Evolutionary conservation across 441 rosid species (phyloP).

Genomic region (Erodium trifolium): DNA sequence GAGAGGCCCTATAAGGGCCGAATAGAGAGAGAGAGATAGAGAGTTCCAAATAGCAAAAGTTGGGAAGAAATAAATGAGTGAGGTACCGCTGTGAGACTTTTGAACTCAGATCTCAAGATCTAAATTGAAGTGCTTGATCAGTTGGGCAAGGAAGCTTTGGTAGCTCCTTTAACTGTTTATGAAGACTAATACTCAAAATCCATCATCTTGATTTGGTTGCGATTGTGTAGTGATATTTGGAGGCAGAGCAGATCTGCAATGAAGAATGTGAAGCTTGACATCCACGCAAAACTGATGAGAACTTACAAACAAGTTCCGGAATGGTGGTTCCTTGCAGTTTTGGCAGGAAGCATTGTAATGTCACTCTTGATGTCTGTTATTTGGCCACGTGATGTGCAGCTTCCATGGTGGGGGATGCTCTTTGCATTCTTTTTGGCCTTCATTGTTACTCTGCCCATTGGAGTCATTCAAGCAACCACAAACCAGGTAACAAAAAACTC

Average conservation of each 20-base stretch:
- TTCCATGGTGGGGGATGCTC: constrained; percentile 96
- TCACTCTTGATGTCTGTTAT: constrained; percentile 73
- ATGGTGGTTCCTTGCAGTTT: constrained; percentile 71
- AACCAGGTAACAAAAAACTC: constrained; percentile 55
- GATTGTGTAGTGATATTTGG: constrained; percentile 48
- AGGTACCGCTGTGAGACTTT: too few relatives aligned
- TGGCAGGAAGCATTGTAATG: constrained; percentile 48
- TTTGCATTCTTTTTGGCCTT: constrained; percentile 82
- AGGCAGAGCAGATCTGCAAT: constrained; percentile 50
- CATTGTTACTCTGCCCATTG: constrained; percentile 90
- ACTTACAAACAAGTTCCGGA: constrained; percentile 75
- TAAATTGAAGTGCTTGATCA: too few relatives aligned
- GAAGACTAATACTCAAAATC: background rate
- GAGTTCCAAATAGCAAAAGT: too few relatives aligned
- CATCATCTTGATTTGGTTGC: background rate
- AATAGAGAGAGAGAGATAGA: too few relatives aligned
- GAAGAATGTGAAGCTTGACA: constrained; percentile 49
- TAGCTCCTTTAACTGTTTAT: too few relatives aligned
- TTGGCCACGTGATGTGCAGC: constrained; percentile 73
- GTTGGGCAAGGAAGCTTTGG: too few relatives aligned
- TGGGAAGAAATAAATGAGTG: too few relatives aligned
- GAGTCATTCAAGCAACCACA: constrained; percentile 98
- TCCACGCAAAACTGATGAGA: constrained; percentile 72
- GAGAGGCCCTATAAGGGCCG: too few relatives aligned
- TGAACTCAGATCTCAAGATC: too few relatives aligned